phyloP scores from a whole-genome alignment of 2,329 filamentous ascomycete genomes.

The Talaromyces atroroseus region DNA sequence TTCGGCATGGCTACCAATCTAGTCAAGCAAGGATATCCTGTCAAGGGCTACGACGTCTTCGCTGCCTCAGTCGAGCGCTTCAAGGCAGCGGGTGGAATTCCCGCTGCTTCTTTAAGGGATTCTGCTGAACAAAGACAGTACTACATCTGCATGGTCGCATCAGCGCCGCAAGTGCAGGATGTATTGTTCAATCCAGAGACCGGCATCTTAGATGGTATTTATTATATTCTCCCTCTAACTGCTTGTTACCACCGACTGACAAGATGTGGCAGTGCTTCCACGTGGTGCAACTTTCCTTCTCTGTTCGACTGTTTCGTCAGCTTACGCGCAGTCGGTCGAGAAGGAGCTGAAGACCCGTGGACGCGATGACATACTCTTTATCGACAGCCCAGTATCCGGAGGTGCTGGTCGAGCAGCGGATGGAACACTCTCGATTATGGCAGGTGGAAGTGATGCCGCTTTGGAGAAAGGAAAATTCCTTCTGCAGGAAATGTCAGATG shows the following conservation, averaged over 20 bases:
- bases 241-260: constrained; percentile 11
- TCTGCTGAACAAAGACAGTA: constrained; percentile 56
- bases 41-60: constrained; percentile 69
- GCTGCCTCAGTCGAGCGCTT: constrained; percentile 62
- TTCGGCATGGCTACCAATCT: constrained; percentile 76
- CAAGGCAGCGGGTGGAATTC: constrained; percentile 55
- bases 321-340: constrained; percentile 58
- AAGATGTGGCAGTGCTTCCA: constrained; percentile 42
- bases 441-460: constrained; percentile 54
- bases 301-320: constrained; percentile 65
- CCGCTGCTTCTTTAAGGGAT: constrained; percentile 55
- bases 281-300: constrained; percentile 58
- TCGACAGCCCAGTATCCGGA: constrained; percentile 69
- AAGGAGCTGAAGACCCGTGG: constrained; percentile 51
- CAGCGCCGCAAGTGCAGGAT: constrained; percentile 60
- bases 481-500: constrained; percentile 57
- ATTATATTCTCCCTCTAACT: neutral
- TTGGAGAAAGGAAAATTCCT: constrained; percentile 54
- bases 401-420: constrained; percentile 63
- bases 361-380: constrained; percentile 58
- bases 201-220: constrained; percentile 40
- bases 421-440: constrained; percentile 72
- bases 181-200: constrained; percentile 58
- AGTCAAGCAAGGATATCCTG: constrained; percentile 59
- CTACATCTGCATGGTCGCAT: constrained; percentile 72